A percentile compares a stretch with the other conserved stretches of the same genome.
These are phyloP conservation scores for Carex myosuroides DNA, from an alignment of 176 grass and related monocot genomes.

Conservation along the genomic window DNA sequence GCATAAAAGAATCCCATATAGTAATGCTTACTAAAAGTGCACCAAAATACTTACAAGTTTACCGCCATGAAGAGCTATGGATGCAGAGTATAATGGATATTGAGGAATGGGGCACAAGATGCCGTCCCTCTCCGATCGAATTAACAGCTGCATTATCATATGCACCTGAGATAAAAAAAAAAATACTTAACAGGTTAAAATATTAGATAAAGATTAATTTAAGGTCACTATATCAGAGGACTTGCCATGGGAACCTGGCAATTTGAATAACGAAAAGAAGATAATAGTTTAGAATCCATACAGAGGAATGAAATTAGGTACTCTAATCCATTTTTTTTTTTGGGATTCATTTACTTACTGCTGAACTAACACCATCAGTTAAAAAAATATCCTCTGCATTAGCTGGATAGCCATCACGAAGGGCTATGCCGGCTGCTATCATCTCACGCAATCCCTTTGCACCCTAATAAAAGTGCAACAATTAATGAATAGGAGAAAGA, in stretches of 20 bases:
- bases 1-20: not conserved
- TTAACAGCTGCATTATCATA: constrained; percentile 61
- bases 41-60: constrained; percentile 39
- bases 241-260: not conserved
- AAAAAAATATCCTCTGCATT: constrained; percentile 52
- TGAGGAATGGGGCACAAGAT: constrained; percentile 73
- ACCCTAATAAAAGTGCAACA: constrained; percentile 31
- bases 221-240: not conserved
- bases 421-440: constrained; percentile 48
- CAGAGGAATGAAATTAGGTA: not conserved
- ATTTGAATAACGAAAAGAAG: not conserved
- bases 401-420: constrained; percentile 58
- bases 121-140: constrained; percentile 56
- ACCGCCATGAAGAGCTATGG: constrained; percentile 71
- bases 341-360: constrained; percentile 32
- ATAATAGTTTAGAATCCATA: not conserved
- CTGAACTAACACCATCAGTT: constrained; percentile 60
- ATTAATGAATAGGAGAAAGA: not conserved
- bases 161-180: constrained; percentile 38
- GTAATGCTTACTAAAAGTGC: not conserved
- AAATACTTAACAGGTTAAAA: not conserved
- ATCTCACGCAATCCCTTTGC: constrained; percentile 41
- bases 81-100: constrained; percentile 64
- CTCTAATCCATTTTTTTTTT: not conserved
- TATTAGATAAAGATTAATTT: not conserved